Base-by-base conservation (phyloP, 2,329 filamentous ascomycete species). In the Xylariaceae sp. region DNA sequence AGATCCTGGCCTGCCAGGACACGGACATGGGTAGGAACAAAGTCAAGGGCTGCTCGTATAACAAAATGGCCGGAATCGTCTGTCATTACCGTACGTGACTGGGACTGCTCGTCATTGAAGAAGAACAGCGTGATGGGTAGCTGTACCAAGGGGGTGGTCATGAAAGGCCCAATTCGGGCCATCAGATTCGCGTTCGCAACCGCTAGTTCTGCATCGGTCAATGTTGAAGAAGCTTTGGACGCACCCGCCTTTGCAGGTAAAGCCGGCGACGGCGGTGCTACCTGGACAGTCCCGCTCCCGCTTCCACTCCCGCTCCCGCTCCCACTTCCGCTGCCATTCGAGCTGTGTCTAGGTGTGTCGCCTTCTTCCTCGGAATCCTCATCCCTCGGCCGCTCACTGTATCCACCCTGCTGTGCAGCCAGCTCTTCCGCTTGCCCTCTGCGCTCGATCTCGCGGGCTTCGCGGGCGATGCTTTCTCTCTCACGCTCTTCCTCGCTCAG, bases 61-160 rank as follows among this genome's bases (percentile, higher is more conserved):
- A 70, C 75, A 54, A 98, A 98, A 61, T 98, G 92, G 0, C 92
- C 92, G 1, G 86, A 80, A 21, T 92, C 84, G 55, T 96, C 84
- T 0, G 94, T 98, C 46, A 77, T 74, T 3, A 95, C 78, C 1
- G 86, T 95, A 36, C 84, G 77, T 18, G 90, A 94, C 52, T 88
- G 82, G 1, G 90, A 95, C 35, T 81, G 74, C 3, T 74, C 66
- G 11, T 94, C 80, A 53, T 97, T 92, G 65, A 94, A 98, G 62
- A 98, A 97, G 68, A 97, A 96, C 1, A 95, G 71, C 0, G 88
- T 96, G 37, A 98, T 83, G 0, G 89, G 83, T 14, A 81, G 75
- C 35, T 83, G 77, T 1, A 83, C 78, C 40, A 89, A 68, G 0
- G 92, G 88, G 28, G 82, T 89, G 1, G 88, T 88, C 66, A 98